These are phyloP conservation scores for Lepiota venenata DNA, from an alignment of 768 basidiomycete species.

Conservation along the genomic window DNA sequence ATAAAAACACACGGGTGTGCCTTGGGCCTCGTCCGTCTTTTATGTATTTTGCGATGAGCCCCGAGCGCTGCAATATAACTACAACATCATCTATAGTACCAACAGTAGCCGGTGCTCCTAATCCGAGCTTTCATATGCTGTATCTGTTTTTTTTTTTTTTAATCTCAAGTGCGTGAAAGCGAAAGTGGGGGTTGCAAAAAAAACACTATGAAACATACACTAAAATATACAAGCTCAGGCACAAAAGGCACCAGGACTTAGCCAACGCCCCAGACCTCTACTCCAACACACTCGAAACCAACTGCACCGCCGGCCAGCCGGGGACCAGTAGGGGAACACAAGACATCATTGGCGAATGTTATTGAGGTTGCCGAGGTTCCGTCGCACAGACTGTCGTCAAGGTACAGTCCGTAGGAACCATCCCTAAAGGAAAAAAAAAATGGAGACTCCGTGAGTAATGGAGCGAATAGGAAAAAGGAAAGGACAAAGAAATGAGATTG, in stretches of 20 bases:
- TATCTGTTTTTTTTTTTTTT: no score
- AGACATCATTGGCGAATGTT: conserved; percentile 83
- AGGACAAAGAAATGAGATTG: no score
- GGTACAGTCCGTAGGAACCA: conserved; percentile 84
- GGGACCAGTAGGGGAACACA: conserved; percentile 53
- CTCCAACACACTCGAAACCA: conserved; percentile 85
- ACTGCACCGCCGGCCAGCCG: conserved; percentile 42
- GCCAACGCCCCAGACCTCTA: conserved; percentile 89
- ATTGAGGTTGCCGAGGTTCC: conserved; percentile 85
- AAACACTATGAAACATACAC: conserved; percentile 3
- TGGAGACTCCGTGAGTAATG: neutral
- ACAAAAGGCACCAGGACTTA: conserved; percentile 11
- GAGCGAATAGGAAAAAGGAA: neutral
- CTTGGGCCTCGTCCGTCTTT: no score
- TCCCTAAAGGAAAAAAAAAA: conserved; percentile 44
- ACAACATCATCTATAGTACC: no score
- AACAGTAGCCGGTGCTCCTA: no score
- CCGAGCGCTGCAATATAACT: no score
- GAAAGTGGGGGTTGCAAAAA: no score
- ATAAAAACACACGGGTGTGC: no score
- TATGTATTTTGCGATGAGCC: no score
- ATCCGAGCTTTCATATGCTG: no score
- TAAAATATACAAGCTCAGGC: no score
- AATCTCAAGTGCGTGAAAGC: no score
- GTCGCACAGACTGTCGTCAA: conserved; percentile 76